These are phyloP conservation scores for Myriosclerotinia scirpicola DNA, from an alignment of 2,329 filamentous ascomycete genomes.

Conservation along the genomic window DNA sequence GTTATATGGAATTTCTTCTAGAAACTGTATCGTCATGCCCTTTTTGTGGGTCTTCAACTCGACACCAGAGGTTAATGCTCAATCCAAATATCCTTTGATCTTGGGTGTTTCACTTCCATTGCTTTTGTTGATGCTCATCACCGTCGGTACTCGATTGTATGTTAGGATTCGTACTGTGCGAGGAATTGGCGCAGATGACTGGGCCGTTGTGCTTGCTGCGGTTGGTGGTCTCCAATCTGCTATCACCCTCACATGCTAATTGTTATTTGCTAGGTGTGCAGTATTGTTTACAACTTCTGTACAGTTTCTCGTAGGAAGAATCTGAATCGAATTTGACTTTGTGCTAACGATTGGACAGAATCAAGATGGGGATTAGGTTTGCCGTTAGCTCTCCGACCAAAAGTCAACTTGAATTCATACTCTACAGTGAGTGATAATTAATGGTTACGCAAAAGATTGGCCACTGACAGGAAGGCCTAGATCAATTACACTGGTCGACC, in stretches of 20 bases:
- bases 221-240: neutral
- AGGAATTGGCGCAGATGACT: conserved; percentile 21
- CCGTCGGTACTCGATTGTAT: conserved; percentile 5
- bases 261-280: neutral
- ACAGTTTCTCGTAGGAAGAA: conserved; percentile 15
- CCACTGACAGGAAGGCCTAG: neutral
- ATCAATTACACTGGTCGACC: conserved; percentile 26
- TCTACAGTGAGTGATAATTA: neutral
- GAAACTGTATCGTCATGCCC: conserved; percentile 15
- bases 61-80: conserved; percentile 14
- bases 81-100: conserved; percentile 14
- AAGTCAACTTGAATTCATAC: conserved; percentile 4
- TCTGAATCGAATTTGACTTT: neutral
- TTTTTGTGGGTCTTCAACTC: conserved; percentile 22
- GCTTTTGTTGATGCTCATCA: conserved; percentile 15
- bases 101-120: conserved; percentile 7
- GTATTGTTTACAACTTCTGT: conserved; percentile 5
- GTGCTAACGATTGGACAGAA: conserved; percentile 10
- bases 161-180: conserved; percentile 19
- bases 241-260: neutral
- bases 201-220: conserved; percentile 2
- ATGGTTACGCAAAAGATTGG: too few species aligned
- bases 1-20: conserved; percentile 2
- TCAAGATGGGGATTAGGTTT: conserved; percentile 22
- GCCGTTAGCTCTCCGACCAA: conserved; percentile 12